phyloP scores from a whole-genome alignment of 2,329 filamentous ascomycete genomes.

The Aspergillus sojae region DNA sequence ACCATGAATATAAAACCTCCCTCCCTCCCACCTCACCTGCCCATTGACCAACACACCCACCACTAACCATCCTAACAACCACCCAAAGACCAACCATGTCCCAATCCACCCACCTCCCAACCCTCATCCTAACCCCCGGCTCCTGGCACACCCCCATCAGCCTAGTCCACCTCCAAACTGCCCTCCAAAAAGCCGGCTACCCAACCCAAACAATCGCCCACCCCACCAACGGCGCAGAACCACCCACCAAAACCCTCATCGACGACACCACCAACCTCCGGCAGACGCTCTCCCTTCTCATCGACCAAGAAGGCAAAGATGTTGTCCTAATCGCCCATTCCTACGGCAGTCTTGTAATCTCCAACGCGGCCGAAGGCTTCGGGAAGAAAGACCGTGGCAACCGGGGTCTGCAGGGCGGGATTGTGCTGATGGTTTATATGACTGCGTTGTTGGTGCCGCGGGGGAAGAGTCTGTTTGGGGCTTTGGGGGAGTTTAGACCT shows the following conservation, averaged over 20 bases:
- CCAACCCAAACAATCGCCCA: slow-evolving; percentile 33
- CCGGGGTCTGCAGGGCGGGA: slow-evolving; percentile 30
- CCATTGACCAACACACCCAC: background rate
- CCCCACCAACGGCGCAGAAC: slow-evolving; percentile 30
- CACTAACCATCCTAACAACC: background rate
- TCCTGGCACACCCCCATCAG: slow-evolving; percentile 41
- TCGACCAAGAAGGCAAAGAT: slow-evolving; percentile 24
- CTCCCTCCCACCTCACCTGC: background rate
- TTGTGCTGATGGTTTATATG: slow-evolving; percentile 35
- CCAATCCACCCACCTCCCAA: slow-evolving; percentile 11
- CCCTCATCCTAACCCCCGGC: slow-evolving; percentile 44
- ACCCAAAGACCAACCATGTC: background rate
- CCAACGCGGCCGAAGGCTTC: slow-evolving; percentile 33
- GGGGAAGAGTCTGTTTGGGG: slow-evolving; percentile 35
- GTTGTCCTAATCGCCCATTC: slow-evolving; percentile 37
- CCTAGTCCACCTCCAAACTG: slow-evolving; percentile 33
- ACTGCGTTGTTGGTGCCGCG: slow-evolving; percentile 41
- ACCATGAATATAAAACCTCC: background rate
- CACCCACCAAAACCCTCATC: slow-evolving; percentile 37
- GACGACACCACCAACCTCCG: slow-evolving; percentile 38
- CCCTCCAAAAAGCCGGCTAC: slow-evolving; percentile 37
- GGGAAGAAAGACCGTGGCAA: slow-evolving; percentile 24
- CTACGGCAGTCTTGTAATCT: slow-evolving; percentile 37
- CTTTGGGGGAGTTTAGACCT: slow-evolving; percentile 24
- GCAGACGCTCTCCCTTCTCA: slow-evolving; percentile 25